These are phyloP conservation scores for Hanseniaspora meyeri DNA, from an alignment of 805 yeast genomes.

Conservation along the genomic window DNA sequence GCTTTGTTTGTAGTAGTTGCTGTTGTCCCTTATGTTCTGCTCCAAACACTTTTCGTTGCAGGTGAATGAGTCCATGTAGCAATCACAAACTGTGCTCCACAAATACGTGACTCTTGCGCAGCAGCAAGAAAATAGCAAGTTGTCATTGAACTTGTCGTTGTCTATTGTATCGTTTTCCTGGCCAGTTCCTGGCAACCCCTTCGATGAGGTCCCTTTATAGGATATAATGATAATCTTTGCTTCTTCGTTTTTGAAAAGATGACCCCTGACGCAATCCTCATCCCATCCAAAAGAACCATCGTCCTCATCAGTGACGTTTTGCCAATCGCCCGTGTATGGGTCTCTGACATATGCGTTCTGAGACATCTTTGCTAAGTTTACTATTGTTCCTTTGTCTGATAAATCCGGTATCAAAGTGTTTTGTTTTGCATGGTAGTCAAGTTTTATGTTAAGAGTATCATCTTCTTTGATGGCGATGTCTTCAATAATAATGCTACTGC, in stretches of 20 bases:
- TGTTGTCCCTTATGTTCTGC: slow-evolving; percentile 56
- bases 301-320: slow-evolving; percentile 54
- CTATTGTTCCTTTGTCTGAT: slow-evolving; percentile 25
- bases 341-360: slow-evolving; percentile 42
- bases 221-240: slow-evolving; percentile 58
- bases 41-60: slow-evolving; percentile 85
- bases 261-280: slow-evolving; percentile 76
- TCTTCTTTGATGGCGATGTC: background rate
- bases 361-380: slow-evolving; percentile 36
- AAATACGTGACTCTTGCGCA: slow-evolving; percentile 84
- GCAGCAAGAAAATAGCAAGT: slow-evolving; percentile 82
- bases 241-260: slow-evolving; percentile 59
- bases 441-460: background rate
- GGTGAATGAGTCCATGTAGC: slow-evolving; percentile 69
- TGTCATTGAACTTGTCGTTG: slow-evolving; percentile 77
- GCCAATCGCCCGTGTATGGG: slow-evolving; percentile 27
- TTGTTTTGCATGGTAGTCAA: background rate
- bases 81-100: slow-evolving; percentile 94
- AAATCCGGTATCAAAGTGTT: slow-evolving; percentile 26
- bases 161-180: slow-evolving; percentile 69
- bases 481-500: slow-evolving; percentile 12
- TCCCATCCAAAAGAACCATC: slow-evolving; percentile 74
- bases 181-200: slow-evolving; percentile 62
- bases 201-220: slow-evolving; percentile 85
- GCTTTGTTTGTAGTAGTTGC: slow-evolving; percentile 70